Conservation (phyloP, 305 asterid genomes). For the Fraxinus sp. region DNA sequence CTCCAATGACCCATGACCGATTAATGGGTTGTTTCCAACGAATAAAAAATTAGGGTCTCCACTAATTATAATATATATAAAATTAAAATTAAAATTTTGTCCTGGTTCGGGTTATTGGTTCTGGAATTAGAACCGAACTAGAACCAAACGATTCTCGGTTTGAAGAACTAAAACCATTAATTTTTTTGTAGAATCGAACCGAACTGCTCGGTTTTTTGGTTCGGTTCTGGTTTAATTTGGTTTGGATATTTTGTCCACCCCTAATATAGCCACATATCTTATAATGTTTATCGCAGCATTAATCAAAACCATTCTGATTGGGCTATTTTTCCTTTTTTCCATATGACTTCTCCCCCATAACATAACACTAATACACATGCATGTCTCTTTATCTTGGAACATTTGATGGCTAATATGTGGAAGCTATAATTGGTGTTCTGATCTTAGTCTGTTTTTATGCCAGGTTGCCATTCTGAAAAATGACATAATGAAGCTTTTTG, state of each 20-base stretch:
- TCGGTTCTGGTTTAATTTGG: background rate
- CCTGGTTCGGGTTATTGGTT: background rate
- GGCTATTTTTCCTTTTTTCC: constrained; percentile 4
- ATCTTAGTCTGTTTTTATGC: constrained; percentile 27
- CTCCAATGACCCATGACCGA: background rate
- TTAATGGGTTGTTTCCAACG: background rate
- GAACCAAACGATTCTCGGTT: background rate
- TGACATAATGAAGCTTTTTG: constrained; percentile 82
- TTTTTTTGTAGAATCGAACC: background rate
- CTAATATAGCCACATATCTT: constrained; percentile 5
- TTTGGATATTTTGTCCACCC: background rate
- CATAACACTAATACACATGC: background rate
- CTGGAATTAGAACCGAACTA: background rate
- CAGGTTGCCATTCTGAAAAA: constrained; percentile 69
- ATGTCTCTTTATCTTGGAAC: constrained; percentile 1
- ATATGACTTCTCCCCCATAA: constrained; percentile 6
- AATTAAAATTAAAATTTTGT: background rate
- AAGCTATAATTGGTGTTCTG: constrained; percentile 24
- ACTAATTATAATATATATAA: too few relatives aligned
- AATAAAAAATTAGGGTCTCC: too few relatives aligned
- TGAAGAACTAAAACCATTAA: background rate
- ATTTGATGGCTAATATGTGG: constrained; percentile 9
- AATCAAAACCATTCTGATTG: background rate
- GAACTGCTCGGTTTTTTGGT: background rate
- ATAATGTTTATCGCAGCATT: background rate